Conservation (phyloP, 768 basidiomycete species). For the Hypholoma sublateritium region DNA sequence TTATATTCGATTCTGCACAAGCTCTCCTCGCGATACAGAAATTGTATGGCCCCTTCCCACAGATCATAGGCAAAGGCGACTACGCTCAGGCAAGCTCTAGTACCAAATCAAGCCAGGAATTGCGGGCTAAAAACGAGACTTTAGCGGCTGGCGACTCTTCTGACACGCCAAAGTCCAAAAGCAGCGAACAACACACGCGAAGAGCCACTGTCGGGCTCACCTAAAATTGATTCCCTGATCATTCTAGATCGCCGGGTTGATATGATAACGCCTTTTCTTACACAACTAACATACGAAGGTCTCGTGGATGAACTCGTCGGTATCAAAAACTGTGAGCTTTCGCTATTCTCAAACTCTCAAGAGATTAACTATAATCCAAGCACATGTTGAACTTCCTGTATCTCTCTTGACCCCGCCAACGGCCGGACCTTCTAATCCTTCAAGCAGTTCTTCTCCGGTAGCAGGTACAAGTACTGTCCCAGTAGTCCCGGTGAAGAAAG, state of each 20-base stretch:
- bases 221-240: conserved; percentile 81
- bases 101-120: conserved; percentile 2
- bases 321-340: conserved; percentile 77
- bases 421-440: conserved; percentile 38
- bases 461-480: conserved; percentile 36
- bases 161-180: conserved; percentile 59
- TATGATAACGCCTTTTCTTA: conserved; percentile 93
- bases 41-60: conserved; percentile 86
- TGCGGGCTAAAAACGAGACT: neutral
- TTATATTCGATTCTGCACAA: conserved; percentile 86
- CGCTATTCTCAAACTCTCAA: conserved; percentile 1
- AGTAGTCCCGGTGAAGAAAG: conserved; percentile 58
- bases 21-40: conserved; percentile 82
- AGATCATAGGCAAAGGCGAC: conserved; percentile 93
- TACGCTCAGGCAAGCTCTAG: conserved; percentile 60
- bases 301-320: conserved; percentile 91
- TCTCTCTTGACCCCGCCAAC: conserved; percentile 64
- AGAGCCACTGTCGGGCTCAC: conserved; percentile 46
- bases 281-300: conserved; percentile 96
- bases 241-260: conserved; percentile 89
- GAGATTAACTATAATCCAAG: conserved; percentile 33
- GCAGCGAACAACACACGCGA: conserved; percentile 30
- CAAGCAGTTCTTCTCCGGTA: conserved; percentile 36
- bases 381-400: conserved; percentile 78
- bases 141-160: conserved; percentile 75